phyloP scores from a whole-genome alignment of 2,329 filamentous ascomycete species.

The Pestalotiopsis sp. region DNA sequence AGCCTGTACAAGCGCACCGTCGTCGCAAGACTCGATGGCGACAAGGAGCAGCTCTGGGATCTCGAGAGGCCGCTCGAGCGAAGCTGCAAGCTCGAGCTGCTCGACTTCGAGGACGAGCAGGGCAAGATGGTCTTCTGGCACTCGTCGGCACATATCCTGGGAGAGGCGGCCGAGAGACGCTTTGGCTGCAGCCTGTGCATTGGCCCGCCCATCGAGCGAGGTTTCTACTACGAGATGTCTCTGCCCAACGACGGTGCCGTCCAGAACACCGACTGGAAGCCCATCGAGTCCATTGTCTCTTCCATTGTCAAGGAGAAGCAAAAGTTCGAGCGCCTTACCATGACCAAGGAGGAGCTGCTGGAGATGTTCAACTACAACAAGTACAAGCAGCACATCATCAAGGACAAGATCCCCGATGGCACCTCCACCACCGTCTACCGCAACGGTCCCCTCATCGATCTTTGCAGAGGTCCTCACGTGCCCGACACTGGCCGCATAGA shows the following conservation, averaged over 20 bases:
- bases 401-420: conserved; percentile 86
- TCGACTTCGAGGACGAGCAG: conserved; percentile 74
- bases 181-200: conserved; percentile 94
- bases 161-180: conserved; percentile 83
- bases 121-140: conserved; percentile 98
- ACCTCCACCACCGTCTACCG: conserved; percentile 93
- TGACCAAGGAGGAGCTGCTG: conserved; percentile 88
- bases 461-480: conserved; percentile 94
- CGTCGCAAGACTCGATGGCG: conserved; percentile 81
- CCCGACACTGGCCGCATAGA: conserved; percentile 93
- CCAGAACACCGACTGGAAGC: conserved; percentile 78
- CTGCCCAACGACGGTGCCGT: conserved; percentile 72
- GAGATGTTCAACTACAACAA: conserved; percentile 99
- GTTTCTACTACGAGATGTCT: conserved; percentile 98
- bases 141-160: conserved; percentile 92
- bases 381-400: conserved; percentile 98
- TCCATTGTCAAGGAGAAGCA: conserved; percentile 97
- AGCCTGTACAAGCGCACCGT: conserved; percentile 85
- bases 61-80: conserved; percentile 86
- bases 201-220: conserved; percentile 87
- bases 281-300: conserved; percentile 77
- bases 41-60: conserved; percentile 79
- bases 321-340: conserved; percentile 84
- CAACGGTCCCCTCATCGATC: conserved; percentile 90
- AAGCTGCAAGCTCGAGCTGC: conserved; percentile 81